Evolutionary conservation across 768 basidiomycete species (phyloP).

Genomic region (Xerocomellus chrysenteron): DNA sequence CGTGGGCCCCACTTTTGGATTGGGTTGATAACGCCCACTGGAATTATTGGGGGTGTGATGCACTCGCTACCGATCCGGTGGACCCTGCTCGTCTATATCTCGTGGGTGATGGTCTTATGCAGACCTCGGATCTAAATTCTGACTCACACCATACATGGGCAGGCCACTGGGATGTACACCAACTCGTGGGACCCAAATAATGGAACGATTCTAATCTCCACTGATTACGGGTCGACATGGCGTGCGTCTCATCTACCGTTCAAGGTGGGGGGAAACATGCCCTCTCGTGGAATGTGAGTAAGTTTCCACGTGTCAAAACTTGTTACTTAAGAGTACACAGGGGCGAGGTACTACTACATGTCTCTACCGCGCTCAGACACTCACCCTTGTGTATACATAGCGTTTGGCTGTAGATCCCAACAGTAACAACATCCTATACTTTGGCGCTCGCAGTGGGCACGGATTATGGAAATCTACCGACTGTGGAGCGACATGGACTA

Average conservation of each 20-base stretch:
- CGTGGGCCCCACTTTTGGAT: conserved; percentile 64
- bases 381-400: conserved; percentile 28
- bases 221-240: conserved; percentile 57
- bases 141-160: background rate
- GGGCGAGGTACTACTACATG: conserved; percentile 7
- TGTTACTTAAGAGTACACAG: background rate
- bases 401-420: conserved; percentile 64
- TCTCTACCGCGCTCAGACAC: background rate
- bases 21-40: conserved; percentile 49
- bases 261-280: conserved; percentile 56
- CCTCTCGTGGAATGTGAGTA: conserved; percentile 50
- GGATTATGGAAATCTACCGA: conserved; percentile 68
- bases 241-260: conserved; percentile 53
- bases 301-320: background rate
- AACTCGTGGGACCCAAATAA: conserved; percentile 11
- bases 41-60: conserved; percentile 63
- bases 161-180: conserved; percentile 15
- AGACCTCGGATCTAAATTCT: background rate
- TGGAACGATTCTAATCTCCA: conserved; percentile 56
- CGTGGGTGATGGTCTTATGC: background rate
- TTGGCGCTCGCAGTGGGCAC: conserved; percentile 62
- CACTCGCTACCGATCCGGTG: conserved; percentile 62
- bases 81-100: conserved; percentile 54
- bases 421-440: conserved; percentile 58
- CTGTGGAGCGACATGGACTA: conserved; percentile 55